Evolutionary conservation across 768 basidiomycete species (phyloP).

Genomic region (Chlorophyllum brunneum): DNA sequence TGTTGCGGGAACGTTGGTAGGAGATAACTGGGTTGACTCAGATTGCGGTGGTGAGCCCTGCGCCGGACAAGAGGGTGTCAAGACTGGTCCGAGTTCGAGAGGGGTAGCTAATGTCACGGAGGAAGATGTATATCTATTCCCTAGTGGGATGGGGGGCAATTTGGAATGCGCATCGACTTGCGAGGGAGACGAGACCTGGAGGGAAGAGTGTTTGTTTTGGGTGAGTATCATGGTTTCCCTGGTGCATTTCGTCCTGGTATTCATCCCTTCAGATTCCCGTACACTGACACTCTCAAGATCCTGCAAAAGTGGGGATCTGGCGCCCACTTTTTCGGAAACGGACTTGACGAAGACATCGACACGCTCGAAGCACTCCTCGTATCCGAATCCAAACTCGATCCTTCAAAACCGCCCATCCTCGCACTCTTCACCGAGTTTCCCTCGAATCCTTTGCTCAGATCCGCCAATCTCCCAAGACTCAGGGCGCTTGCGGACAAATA

Average conservation of each 20-base stretch:
- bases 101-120: conserved; percentile 71
- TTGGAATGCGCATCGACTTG: conserved; percentile 83
- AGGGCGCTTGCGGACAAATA: conserved; percentile 82
- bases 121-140: conserved; percentile 84
- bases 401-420: conserved; percentile 56
- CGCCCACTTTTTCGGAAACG: conserved; percentile 82
- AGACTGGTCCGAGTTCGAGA: conserved; percentile 60
- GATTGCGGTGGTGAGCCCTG: conserved; percentile 30
- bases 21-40: conserved; percentile 42
- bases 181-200: conserved; percentile 43
- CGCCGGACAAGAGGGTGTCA: conserved; percentile 42
- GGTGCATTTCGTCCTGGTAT: not conserved
- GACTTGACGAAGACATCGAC: conserved; percentile 72
- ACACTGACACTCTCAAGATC: conserved; percentile 92
- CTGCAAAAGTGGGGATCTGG: conserved; percentile 97
- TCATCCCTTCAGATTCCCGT: conserved; percentile 68
- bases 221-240: conserved; percentile 39
- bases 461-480: conserved; percentile 71
- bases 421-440: conserved; percentile 93
- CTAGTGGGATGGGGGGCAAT: conserved; percentile 94
- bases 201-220: conserved; percentile 94
- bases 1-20: conserved; percentile 81
- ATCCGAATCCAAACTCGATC: conserved; percentile 32
- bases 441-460: conserved; percentile 90
- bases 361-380: conserved; percentile 63